Evolutionary conservation across 352 stramenopile genomes (phyloP), one percentile per base, ranked within the genome.

Genomic region (Saprolegnia diclina): DNA sequence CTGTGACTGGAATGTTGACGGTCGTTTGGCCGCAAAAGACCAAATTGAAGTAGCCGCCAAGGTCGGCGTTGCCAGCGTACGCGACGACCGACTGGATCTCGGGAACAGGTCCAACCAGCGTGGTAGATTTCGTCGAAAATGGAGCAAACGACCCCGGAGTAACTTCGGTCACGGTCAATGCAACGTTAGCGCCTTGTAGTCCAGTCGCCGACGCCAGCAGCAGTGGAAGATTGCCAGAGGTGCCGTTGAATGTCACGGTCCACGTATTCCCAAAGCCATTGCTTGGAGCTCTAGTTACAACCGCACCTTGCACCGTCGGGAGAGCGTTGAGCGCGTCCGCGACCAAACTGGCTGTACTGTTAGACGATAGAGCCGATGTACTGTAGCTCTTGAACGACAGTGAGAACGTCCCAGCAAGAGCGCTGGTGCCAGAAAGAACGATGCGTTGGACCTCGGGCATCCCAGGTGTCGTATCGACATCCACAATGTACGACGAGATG

Each of bases 51-150:
- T 67, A 72, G 0, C 88, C 86, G 9, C 75, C 71, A 0, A 92
- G 54, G 48, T 91, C 83, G 5, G 89, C 74, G 4, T 79, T 90
- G 32, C 76, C 73, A 0, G 72, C 79, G 37, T 81, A 91, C 45
- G 91, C 75, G 46, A 87, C 84, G 1, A 96, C 65, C n/a, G 89
- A 81, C 42, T 94, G 84, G 0, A 94, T 74, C 65, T 92, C 85
- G 16, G 72, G 62, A 14, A 68, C 19, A 0, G 80, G 72, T 11
- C 26, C 64, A 0, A 89, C 74, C 0, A 55, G 37, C 0, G 88
- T 45, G 5, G 68, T 78, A 7, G 75, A 62, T 21, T 76, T 72
- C 14, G 50, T 61, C 6, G 65, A 16, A 50, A 67, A 62, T n/a
- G 68, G 18, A 21, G 62, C 5, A 63, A 37, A 19, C 52, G 44